These are phyloP conservation scores for Barbatosphaeria neglecta DNA, from an alignment of 495 filamentous ascomycete species.

Conservation along the genomic window DNA sequence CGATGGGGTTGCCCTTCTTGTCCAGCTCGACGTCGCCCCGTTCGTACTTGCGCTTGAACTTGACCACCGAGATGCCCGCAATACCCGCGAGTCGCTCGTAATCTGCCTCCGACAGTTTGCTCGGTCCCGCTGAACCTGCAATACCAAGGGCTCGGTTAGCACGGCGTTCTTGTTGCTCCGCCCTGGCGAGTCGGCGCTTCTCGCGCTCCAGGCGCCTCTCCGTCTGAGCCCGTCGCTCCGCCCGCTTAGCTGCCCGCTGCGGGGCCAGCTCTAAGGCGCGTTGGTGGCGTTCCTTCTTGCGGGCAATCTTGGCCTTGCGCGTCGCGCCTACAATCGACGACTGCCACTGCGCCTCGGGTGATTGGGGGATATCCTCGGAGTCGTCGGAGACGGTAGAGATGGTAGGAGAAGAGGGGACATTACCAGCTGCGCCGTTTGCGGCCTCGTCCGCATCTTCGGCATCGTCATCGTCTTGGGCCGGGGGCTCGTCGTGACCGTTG, in stretches of 20 bases:
- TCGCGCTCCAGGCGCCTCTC: constrained; percentile 19
- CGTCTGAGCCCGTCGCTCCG: constrained; percentile 33
- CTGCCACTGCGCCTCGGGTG: constrained; percentile 20
- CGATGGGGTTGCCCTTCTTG: constrained; percentile 43
- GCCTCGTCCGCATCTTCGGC: constrained; percentile 16
- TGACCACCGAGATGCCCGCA: constrained; percentile 53
- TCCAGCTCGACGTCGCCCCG: constrained; percentile 53
- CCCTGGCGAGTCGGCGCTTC: constrained; percentile 32
- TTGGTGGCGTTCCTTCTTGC: constrained; percentile 17
- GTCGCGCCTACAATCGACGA: constrained; percentile 18
- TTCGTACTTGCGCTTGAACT: constrained; percentile 61
- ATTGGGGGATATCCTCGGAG: constrained; percentile 9
- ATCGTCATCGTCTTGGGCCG: constrained; percentile 3
- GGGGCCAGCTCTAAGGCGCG: constrained; percentile 21
- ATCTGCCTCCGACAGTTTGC: constrained; percentile 26
- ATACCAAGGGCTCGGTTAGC: constrained; percentile 12
- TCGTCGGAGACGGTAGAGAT: constrained; percentile 17
- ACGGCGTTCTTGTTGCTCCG: constrained; percentile 22
- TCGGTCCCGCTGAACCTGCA: not conserved
- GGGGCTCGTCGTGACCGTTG: constrained; percentile 20
- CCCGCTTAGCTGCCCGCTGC: constrained; percentile 29
- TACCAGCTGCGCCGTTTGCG: constrained; percentile 17
- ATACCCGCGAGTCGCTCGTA: constrained; percentile 45
- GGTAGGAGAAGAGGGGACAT: constrained; percentile 9
- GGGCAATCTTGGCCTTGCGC: constrained; percentile 18